Conservation (phyloP, 2,329 filamentous ascomycete species). For the Cercospora beticola region DNA sequence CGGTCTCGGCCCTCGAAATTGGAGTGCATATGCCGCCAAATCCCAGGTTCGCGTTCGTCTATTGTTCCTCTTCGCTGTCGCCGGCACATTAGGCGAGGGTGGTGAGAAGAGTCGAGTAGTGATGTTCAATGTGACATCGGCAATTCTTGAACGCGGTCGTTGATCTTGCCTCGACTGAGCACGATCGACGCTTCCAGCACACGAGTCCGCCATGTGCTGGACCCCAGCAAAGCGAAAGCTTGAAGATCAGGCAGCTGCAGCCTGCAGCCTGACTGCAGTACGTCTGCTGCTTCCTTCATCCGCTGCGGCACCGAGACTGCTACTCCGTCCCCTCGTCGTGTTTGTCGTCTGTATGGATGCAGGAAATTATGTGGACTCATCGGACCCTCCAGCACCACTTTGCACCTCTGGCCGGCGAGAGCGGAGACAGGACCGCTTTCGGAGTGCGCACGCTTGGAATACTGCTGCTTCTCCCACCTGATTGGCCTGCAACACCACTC, state of each 20-base stretch:
- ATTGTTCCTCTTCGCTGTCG: neutral
- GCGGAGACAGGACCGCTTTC: neutral
- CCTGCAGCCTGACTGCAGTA: neutral
- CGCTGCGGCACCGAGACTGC: neutral
- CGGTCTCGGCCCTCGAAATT: neutral
- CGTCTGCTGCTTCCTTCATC: neutral
- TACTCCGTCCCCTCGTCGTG: neutral
- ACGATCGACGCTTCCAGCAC: neutral
- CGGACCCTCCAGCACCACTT: neutral
- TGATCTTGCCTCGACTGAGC: neutral
- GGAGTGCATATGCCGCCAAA: neutral
- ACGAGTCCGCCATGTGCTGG: conserved; percentile 7
- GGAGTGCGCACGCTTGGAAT: neutral
- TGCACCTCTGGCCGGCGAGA: neutral
- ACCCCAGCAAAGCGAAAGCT: conserved; percentile 3
- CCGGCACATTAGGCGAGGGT: neutral
- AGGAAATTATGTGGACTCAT: neutral
- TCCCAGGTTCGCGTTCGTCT: neutral
- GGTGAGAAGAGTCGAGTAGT: neutral
- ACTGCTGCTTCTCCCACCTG: neutral
- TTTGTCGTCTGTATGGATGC: neutral
- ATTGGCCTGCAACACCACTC: neutral
- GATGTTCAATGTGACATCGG: neutral
- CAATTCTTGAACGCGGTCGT: neutral
- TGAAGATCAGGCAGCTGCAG: neutral